Evolutionary conservation across 2,329 filamentous ascomycete genomes (phyloP), one percentile per base, ranked within the genome.

Genomic region (Trichoderma arundinaceum): DNA sequence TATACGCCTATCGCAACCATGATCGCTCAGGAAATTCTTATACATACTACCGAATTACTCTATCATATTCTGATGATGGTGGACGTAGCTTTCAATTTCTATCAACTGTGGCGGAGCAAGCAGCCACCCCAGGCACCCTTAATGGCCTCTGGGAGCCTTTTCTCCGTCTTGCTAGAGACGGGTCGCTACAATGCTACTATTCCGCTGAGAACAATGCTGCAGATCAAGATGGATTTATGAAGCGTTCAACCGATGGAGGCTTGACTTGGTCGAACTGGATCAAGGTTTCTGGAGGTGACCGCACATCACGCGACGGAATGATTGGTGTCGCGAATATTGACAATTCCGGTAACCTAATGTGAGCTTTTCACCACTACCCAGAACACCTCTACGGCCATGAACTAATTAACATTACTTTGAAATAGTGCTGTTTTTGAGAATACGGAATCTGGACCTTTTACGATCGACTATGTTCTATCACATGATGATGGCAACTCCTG

Each of bases 141-240:
- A 78, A 78, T 38, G 81, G 81, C 2, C 72, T 77, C 4, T 83
- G 80, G 80, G 81, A 83, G 66, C 81, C 81, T 0, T 82, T 82
- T 67, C 58, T 83, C 19, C 73, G 80, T 5, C 68, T 77, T 2
- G 77, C 76, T 0, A 65, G 68, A 1, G 76, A 81, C 61, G 78
- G 79, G 0, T 72, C 74, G 3, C 64, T 82, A 28, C 78, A 83
- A 69, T 73, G 79, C 53, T 83, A 78, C 69, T 83, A 82, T 68
- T 80, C 78, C 4, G 73, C 73, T 2, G 79, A 82, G 71, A 81
- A 78, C 53, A 70, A 43, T 1, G 69, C 59, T 0, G 66, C 54
- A 4, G 79, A 81, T 60, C 81, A 83, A 71, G 79, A 83, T 61
- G 79, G 75, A 53, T 69, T 81, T 15, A 73, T 81, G 71, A 74